Conservation (phyloP, 805 yeast genomes). For the Zygosaccharomyces bisporus region DNA sequence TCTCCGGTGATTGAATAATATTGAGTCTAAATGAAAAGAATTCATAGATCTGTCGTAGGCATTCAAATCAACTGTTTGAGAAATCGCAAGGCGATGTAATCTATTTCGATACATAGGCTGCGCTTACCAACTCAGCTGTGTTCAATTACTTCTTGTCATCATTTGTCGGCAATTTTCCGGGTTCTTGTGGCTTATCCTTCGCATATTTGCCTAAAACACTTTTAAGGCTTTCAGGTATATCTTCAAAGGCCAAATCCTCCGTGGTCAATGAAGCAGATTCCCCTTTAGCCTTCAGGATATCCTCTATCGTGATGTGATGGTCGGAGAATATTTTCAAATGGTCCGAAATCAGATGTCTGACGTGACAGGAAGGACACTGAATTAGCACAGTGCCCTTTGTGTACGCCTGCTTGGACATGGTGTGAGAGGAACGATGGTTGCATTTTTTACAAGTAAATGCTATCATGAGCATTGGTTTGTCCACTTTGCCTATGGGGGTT, state of each 20-base stretch:
- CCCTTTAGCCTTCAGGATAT: constrained; percentile 70
- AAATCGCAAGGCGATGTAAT: no score
- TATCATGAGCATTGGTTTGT: constrained; percentile 76
- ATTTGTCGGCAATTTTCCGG: constrained; percentile 16
- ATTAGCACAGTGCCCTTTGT: constrained; percentile 80
- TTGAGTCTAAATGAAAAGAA: no score
- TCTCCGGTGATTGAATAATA: no score
- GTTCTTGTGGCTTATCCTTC: constrained; percentile 57
- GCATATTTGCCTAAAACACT: constrained; percentile 59
- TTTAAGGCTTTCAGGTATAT: constrained; percentile 33
- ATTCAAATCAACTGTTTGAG: no score
- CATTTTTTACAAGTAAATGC: constrained; percentile 93
- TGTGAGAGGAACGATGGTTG: constrained; percentile 75
- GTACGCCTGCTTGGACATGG: constrained; percentile 91
- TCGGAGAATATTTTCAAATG: constrained; percentile 82
- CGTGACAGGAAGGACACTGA: constrained; percentile 88
- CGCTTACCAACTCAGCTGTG: no score
- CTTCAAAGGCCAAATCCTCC: constrained; percentile 57
- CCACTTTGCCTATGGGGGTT: constrained; percentile 43
- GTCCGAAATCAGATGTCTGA: constrained; percentile 88
- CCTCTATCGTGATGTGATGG: constrained; percentile 66
- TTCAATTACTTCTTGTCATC: constrained; percentile 19
- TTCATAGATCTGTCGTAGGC: no score
- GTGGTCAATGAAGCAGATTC: constrained; percentile 63
- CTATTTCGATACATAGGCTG: no score